Conservation (phyloP, 331 rosid species). For the Phaseolus coccineus region DNA sequence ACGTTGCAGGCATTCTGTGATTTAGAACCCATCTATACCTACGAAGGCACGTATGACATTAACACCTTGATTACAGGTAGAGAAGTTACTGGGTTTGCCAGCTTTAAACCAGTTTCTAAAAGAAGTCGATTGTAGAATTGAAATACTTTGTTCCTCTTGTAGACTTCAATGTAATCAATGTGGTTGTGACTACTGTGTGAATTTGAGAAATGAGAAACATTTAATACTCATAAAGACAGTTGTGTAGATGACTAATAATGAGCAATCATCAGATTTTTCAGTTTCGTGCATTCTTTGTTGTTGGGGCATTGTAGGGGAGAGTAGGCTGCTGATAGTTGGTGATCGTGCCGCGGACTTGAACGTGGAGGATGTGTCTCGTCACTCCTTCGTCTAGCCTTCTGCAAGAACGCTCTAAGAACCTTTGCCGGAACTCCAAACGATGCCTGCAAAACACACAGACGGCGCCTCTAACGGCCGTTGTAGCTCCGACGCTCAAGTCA, state of each 20-base stretch:
- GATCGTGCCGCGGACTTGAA: too few relatives aligned
- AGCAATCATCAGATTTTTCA: neutral
- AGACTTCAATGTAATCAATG: neutral
- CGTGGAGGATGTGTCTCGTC: too few relatives aligned
- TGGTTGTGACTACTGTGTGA: neutral
- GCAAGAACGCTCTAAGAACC: too few relatives aligned
- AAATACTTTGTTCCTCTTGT: slow-evolving; percentile 8
- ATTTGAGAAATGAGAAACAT: slow-evolving; percentile 2
- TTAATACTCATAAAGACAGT: neutral
- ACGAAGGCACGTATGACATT: slow-evolving; percentile 87
- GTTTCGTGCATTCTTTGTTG: neutral
- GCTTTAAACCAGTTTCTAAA: slow-evolving; percentile 70
- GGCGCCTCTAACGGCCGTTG: too few relatives aligned
- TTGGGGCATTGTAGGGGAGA: neutral
- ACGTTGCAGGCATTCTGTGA: slow-evolving; percentile 82
- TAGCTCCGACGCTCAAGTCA: too few relatives aligned
- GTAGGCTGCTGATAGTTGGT: neutral
- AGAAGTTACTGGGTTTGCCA: slow-evolving; percentile 80
- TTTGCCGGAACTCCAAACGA: too few relatives aligned
- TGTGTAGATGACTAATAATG: neutral
- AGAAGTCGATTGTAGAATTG: slow-evolving; percentile 65
- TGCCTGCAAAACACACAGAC: too few relatives aligned
- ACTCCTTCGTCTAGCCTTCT: too few relatives aligned
- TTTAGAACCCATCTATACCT: slow-evolving; percentile 86
- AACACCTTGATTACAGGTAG: slow-evolving; percentile 74